Evolutionary conservation across 1,284 basidiomycete genomes (phyloP).

Genomic region (Apiotrichum domesticum): DNA sequence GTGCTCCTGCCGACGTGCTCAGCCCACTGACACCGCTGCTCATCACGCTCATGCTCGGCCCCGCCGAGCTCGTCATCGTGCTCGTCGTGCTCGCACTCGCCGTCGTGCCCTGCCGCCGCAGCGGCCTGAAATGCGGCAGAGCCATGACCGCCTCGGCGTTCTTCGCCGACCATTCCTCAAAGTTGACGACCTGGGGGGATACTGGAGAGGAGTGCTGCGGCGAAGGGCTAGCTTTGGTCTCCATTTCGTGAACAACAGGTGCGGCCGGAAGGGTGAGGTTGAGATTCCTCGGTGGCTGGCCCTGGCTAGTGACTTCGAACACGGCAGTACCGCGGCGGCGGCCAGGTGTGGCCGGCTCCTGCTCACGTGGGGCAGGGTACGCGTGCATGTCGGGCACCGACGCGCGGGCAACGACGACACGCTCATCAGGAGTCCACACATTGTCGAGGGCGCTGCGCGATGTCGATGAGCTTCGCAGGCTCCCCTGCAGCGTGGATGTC

Average conservation of each 20-base stretch:
- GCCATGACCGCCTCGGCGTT: neutral
- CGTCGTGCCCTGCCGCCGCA: neutral
- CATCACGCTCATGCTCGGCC: neutral
- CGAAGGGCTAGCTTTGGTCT: neutral
- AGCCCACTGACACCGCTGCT: neutral
- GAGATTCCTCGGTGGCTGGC: neutral
- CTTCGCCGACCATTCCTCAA: neutral
- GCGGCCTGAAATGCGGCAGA: neutral
- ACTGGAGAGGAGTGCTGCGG: too few relatives aligned
- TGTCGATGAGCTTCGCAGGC: neutral
- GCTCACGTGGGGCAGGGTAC: neutral
- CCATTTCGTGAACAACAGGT: neutral
- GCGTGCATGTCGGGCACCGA: constrained; percentile 7
- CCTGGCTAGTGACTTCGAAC: neutral
- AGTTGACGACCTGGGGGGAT: neutral
- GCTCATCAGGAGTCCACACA: constrained; percentile 9
- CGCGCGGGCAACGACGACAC: constrained; percentile 6
- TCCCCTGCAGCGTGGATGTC: neutral
- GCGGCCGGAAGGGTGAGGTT: neutral
- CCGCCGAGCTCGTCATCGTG: neutral
- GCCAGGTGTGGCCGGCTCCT: neutral
- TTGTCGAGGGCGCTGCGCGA: neutral
- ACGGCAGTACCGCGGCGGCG: neutral
- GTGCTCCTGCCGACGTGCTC: too few relatives aligned
- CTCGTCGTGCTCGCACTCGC: neutral